Percentiles rank a stretch among this genome's conserved stretches.
Evolutionary conservation across 768 basidiomycete species (phyloP).

Genomic region (Pleurotus platypus): DNA sequence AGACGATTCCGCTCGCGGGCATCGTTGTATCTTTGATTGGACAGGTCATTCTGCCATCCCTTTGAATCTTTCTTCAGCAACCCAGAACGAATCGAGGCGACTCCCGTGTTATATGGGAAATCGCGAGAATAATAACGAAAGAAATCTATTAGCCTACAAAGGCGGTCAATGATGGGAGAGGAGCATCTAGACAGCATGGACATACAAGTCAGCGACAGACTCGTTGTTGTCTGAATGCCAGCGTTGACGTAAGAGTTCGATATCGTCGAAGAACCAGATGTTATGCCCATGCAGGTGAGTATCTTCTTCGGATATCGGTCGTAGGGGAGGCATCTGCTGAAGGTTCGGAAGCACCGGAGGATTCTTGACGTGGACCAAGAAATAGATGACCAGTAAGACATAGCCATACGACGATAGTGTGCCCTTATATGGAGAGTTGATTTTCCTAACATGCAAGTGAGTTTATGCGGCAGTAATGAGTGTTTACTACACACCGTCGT

Average conservation of each 20-base stretch:
- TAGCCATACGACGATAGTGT: conserved; percentile 97
- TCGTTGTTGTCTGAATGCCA: conserved; percentile 96
- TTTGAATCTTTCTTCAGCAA: conserved; percentile 87
- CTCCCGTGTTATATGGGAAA: conserved; percentile 87
- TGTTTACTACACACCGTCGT: conserved; percentile 56
- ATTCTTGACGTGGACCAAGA: conserved; percentile 95
- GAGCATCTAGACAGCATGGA: conserved; percentile 11
- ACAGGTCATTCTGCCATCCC: conserved; percentile 88
- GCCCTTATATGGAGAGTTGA: conserved; percentile 97
- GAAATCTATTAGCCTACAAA: conserved; percentile 86
- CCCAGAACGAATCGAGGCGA: conserved; percentile 88
- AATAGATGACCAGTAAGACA: conserved; percentile 97
- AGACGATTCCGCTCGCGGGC: conserved; percentile 88
- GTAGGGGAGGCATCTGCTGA: conserved; percentile 89
- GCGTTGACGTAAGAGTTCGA: conserved; percentile 83
- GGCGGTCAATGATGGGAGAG: conserved; percentile 10
- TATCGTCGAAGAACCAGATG: conserved; percentile 96
- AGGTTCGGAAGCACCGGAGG: conserved; percentile 95
- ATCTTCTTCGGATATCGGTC: conserved; percentile 86
- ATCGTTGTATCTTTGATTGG: conserved; percentile 57
- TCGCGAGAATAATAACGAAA: conserved; percentile 95
- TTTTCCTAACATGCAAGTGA: conserved; percentile 58
- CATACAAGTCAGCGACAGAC: conserved; percentile 88
- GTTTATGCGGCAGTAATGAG: neutral
- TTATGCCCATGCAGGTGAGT: conserved; percentile 79